A percentile compares a stretch with the other conserved stretches of the same genome.
phyloP scores from a whole-genome alignment of 169 alveolate genomes.

The Plasmodium fragile region DNA sequence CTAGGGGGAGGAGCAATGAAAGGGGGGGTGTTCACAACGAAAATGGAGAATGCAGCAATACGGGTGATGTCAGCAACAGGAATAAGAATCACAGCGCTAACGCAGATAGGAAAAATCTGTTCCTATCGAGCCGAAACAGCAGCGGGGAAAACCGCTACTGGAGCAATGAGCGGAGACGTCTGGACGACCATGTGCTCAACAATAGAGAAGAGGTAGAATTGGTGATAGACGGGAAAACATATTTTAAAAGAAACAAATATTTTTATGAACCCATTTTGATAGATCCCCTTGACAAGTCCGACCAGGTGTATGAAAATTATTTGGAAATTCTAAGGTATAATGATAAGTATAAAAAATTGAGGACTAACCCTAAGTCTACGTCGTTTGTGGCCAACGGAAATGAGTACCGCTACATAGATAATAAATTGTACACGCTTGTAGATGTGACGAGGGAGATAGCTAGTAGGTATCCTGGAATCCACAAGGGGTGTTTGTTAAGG shows the following conservation, averaged over 20 bases:
- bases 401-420: slow-evolving; percentile 60
- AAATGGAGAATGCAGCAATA: background rate
- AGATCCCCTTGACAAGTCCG: slow-evolving; percentile 36
- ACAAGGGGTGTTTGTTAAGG: background rate
- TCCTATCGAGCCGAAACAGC: background rate
- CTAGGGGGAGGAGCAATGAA: background rate
- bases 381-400: slow-evolving; percentile 74
- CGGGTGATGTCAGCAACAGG: background rate
- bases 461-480: slow-evolving; percentile 39
- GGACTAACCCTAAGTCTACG: slow-evolving; percentile 31
- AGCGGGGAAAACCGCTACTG: background rate
- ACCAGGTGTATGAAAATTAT: slow-evolving; percentile 73
- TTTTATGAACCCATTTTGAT: slow-evolving; percentile 76
- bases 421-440: slow-evolving; percentile 48
- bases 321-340: slow-evolving; percentile 56
- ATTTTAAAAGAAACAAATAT: slow-evolving; percentile 72
- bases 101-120: background rate
- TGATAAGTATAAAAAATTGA: slow-evolving; percentile 46
- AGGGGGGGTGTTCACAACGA: background rate
- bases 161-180: background rate
- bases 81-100: background rate
- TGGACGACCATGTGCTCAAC: background rate
- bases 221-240: slow-evolving; percentile 63
- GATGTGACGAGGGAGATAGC: slow-evolving; percentile 72
- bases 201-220: slow-evolving; percentile 53